Conservation (phyloP, 2,329 filamentous ascomycete genomes). For the Hypoxylon sp. region DNA sequence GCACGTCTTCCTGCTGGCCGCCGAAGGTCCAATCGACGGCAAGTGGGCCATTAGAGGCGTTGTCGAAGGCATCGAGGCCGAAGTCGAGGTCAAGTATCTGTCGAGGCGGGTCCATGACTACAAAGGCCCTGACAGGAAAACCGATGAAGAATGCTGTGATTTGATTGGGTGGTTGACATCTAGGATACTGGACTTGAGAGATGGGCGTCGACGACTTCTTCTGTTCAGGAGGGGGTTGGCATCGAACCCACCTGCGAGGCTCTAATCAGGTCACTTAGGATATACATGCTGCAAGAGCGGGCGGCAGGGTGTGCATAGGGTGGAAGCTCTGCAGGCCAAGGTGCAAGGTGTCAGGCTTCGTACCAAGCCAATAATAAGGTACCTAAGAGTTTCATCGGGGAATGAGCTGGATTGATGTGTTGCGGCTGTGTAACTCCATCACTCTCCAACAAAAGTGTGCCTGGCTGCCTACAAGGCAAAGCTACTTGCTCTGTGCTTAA, state of each 20-base stretch:
- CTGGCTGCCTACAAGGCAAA: too few species aligned
- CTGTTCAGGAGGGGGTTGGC: neutral
- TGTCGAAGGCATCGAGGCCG: neutral
- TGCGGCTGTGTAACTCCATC: neutral
- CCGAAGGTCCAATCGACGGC: neutral
- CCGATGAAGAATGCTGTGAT: neutral
- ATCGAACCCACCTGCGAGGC: neutral
- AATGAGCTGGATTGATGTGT: neutral
- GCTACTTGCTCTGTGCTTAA: neutral
- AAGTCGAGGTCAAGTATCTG: slow-evolving; percentile 16
- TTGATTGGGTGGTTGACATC: neutral
- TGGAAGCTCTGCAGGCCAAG: slow-evolving; percentile 17
- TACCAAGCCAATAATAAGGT: too few species aligned
- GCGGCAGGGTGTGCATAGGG: slow-evolving; percentile 10
- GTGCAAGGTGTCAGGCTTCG: neutral
- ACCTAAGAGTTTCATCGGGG: neutral
- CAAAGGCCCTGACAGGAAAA: neutral
- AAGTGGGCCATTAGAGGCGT: neutral
- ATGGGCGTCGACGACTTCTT: slow-evolving; percentile 13
- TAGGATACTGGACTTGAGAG: neutral
- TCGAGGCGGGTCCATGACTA: slow-evolving; percentile 3
- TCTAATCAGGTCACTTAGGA: slow-evolving; percentile 4
- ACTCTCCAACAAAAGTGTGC: too few species aligned
- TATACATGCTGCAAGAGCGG: slow-evolving; percentile 12
- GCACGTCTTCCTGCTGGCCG: slow-evolving; percentile 1